Conservation (phyloP, 1,139 yeast species). For the Magnusiomyces starmeri region DNA sequence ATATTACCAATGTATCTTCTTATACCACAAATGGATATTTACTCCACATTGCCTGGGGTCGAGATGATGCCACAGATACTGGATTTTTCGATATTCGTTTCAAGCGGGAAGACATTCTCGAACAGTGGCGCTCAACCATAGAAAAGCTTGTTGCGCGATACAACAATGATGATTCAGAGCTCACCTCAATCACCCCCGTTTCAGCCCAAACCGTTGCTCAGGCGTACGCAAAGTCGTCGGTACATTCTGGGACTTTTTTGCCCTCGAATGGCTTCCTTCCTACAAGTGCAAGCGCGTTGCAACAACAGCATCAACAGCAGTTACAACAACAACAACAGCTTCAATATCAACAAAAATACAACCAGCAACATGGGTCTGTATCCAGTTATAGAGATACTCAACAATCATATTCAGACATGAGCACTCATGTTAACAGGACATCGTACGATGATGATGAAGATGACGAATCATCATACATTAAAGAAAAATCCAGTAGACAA, state of each 20-base stretch:
- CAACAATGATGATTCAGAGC: slow-evolving; percentile 15
- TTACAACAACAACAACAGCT: slow-evolving; percentile 27
- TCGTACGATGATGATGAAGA: slow-evolving; percentile 16
- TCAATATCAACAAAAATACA: slow-evolving; percentile 19
- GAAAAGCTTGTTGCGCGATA: slow-evolving; percentile 26
- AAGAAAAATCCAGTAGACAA: slow-evolving; percentile 3
- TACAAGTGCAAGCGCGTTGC: not conserved
- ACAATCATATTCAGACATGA: not conserved
- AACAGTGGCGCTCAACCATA: slow-evolving; percentile 33
- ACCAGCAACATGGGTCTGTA: not conserved
- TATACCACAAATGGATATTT: slow-evolving; percentile 27
- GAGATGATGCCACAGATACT: slow-evolving; percentile 32
- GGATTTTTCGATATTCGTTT: slow-evolving; percentile 35
- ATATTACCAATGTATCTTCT: slow-evolving; percentile 31
- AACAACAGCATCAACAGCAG: slow-evolving; percentile 18
- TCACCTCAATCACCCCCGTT: not conserved
- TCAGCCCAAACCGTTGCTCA: not conserved
- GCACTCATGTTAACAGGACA: slow-evolving; percentile 14
- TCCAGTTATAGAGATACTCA: too few species aligned
- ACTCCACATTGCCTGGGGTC: slow-evolving; percentile 34
- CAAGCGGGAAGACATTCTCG: slow-evolving; percentile 31
- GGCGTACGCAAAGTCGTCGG: not conserved
- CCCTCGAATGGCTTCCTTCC: slow-evolving; percentile 10
- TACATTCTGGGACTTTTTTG: slow-evolving; percentile 2
- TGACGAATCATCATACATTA: slow-evolving; percentile 8